A percentile compares a stretch with the other conserved stretches of the same genome.
phyloP scores from a whole-genome alignment of 2,329 filamentous ascomycete genomes.

The Ophiostoma tasmaniense region DNA sequence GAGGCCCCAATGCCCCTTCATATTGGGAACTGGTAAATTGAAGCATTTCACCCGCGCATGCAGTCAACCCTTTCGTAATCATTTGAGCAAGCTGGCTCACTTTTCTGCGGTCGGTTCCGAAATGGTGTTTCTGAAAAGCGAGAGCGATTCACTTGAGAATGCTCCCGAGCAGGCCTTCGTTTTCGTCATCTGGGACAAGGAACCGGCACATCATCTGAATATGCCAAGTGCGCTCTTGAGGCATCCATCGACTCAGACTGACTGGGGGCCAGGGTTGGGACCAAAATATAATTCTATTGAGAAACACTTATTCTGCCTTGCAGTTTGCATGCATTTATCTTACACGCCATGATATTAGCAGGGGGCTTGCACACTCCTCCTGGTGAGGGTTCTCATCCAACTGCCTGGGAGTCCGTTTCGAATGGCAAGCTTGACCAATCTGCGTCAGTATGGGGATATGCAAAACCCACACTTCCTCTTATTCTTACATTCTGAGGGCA shows the following conservation, averaged over 20 bases:
- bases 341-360: neutral
- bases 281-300: neutral
- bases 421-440: neutral
- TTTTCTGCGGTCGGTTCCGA: too few species aligned
- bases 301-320: neutral
- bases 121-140: neutral
- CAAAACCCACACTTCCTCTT: neutral
- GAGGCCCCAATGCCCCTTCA: neutral
- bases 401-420: neutral
- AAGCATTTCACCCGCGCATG: neutral
- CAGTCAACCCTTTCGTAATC: too few species aligned
- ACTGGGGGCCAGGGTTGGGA: neutral
- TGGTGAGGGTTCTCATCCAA: neutral
- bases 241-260: neutral
- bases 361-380: neutral
- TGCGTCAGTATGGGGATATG: neutral
- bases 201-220: neutral
- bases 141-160: neutral
- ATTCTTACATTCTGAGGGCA: neutral
- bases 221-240: neutral
- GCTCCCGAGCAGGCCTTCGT: neutral
- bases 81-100: neutral
- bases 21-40: neutral
- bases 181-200: neutral
- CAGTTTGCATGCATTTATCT: neutral